These are phyloP conservation scores for Irpex sp. DNA, from an alignment of 1,284 basidiomycete species.

Conservation along the genomic window DNA sequence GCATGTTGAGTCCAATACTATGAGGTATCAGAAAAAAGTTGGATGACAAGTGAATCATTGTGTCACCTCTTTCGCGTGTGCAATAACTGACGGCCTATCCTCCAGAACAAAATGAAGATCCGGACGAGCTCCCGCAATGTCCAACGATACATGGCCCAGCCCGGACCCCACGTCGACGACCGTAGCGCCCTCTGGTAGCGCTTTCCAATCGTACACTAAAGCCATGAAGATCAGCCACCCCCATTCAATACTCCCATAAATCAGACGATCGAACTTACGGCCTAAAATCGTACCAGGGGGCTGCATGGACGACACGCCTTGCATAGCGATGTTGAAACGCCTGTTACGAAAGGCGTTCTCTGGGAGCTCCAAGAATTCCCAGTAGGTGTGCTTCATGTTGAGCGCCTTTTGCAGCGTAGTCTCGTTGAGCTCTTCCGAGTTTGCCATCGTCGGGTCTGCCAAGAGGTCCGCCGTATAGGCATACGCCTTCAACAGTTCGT, in stretches of 20 bases:
- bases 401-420: slow-evolving; percentile 2
- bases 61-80: slow-evolving; percentile 1
- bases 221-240: neutral
- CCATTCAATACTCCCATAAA: too few species aligned
- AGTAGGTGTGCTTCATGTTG: slow-evolving; percentile 2
- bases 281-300: slow-evolving; percentile 24
- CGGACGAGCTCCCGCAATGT: slow-evolving; percentile 7
- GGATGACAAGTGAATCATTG: neutral
- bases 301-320: slow-evolving; percentile 2
- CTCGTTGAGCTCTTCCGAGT: slow-evolving; percentile 14
- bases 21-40: neutral
- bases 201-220: slow-evolving; percentile 16
- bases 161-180: slow-evolving; percentile 17
- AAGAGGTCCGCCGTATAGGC: slow-evolving; percentile 4
- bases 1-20: slow-evolving; percentile 6
- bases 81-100: slow-evolving; percentile 11
- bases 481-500: slow-evolving; percentile 4
- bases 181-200: slow-evolving; percentile 8
- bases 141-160: slow-evolving; percentile 10
- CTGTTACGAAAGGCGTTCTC: neutral
- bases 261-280: slow-evolving; percentile 19
- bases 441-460: slow-evolving; percentile 12
- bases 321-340: slow-evolving; percentile 2
- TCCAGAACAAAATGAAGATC: slow-evolving; percentile 16
- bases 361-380: slow-evolving; percentile 3